These are phyloP conservation scores for Anisodus acutangulus DNA, from an alignment of 257 asterid genomes.

Conservation along the genomic window DNA sequence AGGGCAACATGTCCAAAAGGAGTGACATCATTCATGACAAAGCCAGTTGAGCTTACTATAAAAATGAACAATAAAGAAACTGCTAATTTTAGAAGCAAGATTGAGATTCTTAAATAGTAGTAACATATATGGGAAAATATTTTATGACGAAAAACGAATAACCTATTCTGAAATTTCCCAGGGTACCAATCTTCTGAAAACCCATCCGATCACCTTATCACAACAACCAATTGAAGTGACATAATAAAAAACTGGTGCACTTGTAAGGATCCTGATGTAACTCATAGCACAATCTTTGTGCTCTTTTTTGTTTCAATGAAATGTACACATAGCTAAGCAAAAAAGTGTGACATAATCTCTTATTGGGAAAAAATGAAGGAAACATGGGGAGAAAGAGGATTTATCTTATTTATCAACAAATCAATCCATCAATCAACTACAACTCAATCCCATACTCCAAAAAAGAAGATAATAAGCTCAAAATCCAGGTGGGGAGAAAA, in stretches of 20 bases:
- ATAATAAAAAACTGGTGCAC: slow-evolving; percentile 3
- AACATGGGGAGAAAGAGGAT: not conserved
- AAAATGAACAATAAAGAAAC: slow-evolving; percentile 21
- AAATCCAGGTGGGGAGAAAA: not conserved
- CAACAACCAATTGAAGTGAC: slow-evolving; percentile 28
- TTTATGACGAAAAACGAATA: slow-evolving; percentile 24
- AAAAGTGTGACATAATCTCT: not conserved
- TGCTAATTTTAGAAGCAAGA: not conserved
- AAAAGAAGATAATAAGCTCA: not conserved
- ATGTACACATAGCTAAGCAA: not conserved
- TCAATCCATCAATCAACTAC: not conserved
- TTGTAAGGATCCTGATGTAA: not conserved
- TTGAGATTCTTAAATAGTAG: slow-evolving; percentile 10
- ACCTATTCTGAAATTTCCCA: slow-evolving; percentile 27
- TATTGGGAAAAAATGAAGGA: slow-evolving; percentile 19
- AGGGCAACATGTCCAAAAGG: slow-evolving; percentile 26
- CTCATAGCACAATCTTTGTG: not conserved
- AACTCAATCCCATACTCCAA: not conserved
- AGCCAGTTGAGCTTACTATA: slow-evolving; percentile 25
- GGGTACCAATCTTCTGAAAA: slow-evolving; percentile 24
- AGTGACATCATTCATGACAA: slow-evolving; percentile 23
- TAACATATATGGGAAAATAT: not conserved
- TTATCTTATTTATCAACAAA: not conserved
- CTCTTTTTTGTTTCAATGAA: not conserved
- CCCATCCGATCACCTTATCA: slow-evolving; percentile 26